A percentile compares a stretch with the other conserved stretches of the same genome.
Conservation (phyloP, 2,329 filamentous ascomycete genomes). For the Colletotrichum zoysiae region DNA sequence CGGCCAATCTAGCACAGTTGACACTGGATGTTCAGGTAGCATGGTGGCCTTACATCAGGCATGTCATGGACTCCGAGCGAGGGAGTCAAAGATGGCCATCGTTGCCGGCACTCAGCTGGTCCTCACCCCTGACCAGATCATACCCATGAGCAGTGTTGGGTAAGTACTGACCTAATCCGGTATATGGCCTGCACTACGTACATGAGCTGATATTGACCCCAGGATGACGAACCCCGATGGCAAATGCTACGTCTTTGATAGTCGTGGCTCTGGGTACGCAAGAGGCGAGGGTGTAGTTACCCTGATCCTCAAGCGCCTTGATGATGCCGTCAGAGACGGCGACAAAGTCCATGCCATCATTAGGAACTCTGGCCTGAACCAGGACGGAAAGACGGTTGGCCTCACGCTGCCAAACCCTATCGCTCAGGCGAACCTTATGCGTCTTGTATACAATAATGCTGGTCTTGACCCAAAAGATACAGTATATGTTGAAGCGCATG, state of each 20-base stretch:
- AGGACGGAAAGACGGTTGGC: constrained; percentile 57
- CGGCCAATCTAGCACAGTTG: constrained; percentile 61
- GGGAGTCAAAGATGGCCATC: constrained; percentile 46
- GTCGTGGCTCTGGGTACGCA: constrained; percentile 49
- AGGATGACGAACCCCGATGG: constrained; percentile 43
- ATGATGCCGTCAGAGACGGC: constrained; percentile 57
- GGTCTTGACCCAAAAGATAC: constrained; percentile 43
- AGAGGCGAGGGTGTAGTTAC: constrained; percentile 61
- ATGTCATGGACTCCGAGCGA: constrained; percentile 44
- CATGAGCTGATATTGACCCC: background rate
- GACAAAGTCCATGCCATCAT: constrained; percentile 54
- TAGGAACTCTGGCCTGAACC: constrained; percentile 51
- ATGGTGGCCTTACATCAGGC: constrained; percentile 61
- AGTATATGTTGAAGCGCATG: constrained; percentile 44
- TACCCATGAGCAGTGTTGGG: constrained; percentile 44
- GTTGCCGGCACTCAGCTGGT: constrained; percentile 44
- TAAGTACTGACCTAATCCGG: background rate
- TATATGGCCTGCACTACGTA: background rate
- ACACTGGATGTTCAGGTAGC: constrained; percentile 64
- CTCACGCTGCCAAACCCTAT: constrained; percentile 58
- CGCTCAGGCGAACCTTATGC: constrained; percentile 50
- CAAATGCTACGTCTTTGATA: constrained; percentile 49
- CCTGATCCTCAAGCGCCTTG: constrained; percentile 64
- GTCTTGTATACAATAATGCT: constrained; percentile 46
- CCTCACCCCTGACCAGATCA: constrained; percentile 44